Base-by-base conservation (phyloP, 2,329 filamentous ascomycete species). In the Aureobasidium leucospermi region DNA sequence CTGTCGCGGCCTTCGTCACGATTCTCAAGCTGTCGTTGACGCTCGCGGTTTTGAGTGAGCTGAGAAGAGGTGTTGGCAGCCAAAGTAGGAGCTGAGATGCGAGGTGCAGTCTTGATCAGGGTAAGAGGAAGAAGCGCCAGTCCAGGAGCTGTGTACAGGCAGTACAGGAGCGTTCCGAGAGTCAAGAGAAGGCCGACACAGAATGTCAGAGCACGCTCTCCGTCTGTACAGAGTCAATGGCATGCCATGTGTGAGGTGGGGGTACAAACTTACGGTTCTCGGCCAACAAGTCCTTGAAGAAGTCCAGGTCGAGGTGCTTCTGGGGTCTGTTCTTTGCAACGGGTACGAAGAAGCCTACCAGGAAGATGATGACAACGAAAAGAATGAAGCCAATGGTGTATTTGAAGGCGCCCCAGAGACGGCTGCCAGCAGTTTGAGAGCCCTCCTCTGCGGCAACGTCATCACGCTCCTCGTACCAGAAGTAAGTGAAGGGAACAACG, bases 401-500 rank as follows among this genome's bases (percentile, higher is more conserved):
- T 75, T 95, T 96, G 70, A 89, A 78, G 4, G 94, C 90, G n/a
- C 86, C 86, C 82, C 86, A 87, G 62, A 97, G 81, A 58, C 90
- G 83, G 68, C 85, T 82, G 6, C 79, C 81, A 61, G 87, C 73
- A 2, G 88, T 87, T 70, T 92, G 86, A 32, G 83, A 85, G 34
- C 90, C 89, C 62, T 89, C 84, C 67, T 96, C 89, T 36, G 87
- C 82, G 62, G 91, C 91, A 19, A 93, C 86, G 75, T 96, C 91
- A 68, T 96, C 93, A 65, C 96, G 96, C 73, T 97, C 94, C 73
- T 99, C 94, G 69, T 96, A 94, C 85, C 88, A 96, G 73, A 99
- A 99, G 77, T 99, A 99, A 49, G 92, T 88, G 70, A 99, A 99
- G 0, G 94, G 94, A 19, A 97, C 88, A 46, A 96, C 83, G 16